Evolutionary conservation across 164 flowering plant genomes (phyloP).

Genomic region (Amborella trichopoda): DNA sequence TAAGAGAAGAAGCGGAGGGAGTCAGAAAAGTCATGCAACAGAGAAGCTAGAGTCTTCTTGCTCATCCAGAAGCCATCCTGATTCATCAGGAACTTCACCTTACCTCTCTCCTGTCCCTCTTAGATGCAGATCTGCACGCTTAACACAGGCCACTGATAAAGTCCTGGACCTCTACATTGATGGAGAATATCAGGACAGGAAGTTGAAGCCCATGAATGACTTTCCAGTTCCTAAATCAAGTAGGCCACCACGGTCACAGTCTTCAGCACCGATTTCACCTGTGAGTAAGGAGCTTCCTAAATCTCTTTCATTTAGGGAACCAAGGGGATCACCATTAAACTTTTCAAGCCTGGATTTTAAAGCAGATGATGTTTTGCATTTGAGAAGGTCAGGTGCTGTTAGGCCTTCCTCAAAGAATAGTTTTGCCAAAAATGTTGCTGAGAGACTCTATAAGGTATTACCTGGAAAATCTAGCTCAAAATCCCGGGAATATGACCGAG

Average conservation of each 20-base stretch:
- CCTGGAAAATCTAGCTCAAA: conserved; percentile 20
- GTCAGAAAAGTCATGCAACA: conserved; percentile 6
- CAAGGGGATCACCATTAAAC: conserved; percentile 17
- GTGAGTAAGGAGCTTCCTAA: conserved; percentile 31
- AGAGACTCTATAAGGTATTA: conserved; percentile 48
- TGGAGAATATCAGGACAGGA: conserved; percentile 63
- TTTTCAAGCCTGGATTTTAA: conserved; percentile 33
- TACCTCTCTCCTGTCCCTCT: conserved; percentile 26
- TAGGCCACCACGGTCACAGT: conserved; percentile 55
- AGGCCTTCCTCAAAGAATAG: conserved; percentile 53
- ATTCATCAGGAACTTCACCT: conserved; percentile 44
- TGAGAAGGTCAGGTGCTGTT: too few species aligned
- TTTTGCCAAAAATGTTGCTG: conserved; percentile 71
- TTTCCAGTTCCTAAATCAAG: conserved; percentile 6
- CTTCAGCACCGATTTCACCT: conserved; percentile 47
- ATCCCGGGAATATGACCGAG: conserved; percentile 26
- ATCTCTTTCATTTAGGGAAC: conserved; percentile 52
- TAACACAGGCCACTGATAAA: conserved; percentile 39
- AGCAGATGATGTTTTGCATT: conserved; percentile 31
- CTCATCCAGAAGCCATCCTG: conserved; percentile 21
- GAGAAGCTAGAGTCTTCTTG: conserved; percentile 26
- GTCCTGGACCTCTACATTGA: conserved; percentile 86
- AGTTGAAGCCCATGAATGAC: conserved; percentile 14
- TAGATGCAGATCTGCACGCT: conserved; percentile 12
- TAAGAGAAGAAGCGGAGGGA: conserved; percentile 12